Conservation (phyloP, 2,329 filamentous ascomycete species). For the Xylaria sp. region DNA sequence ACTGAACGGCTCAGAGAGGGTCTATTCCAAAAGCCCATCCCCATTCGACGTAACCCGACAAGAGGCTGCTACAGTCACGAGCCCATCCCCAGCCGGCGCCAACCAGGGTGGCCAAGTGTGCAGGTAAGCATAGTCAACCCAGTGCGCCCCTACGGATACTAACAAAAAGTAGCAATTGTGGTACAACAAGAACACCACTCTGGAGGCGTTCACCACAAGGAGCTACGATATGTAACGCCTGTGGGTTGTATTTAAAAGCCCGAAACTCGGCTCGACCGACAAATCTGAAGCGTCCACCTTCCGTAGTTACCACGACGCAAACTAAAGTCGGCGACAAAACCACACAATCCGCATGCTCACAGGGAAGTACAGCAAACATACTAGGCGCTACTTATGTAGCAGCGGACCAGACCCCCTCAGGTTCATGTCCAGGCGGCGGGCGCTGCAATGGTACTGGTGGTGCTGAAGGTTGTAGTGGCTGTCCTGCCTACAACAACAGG, state of each 20-base stretch:
- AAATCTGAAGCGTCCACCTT: slow-evolving; percentile 80
- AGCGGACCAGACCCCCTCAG: slow-evolving; percentile 74
- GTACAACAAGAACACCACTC: slow-evolving; percentile 88
- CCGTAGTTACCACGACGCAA: slow-evolving; percentile 52
- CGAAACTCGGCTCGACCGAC: slow-evolving; percentile 90
- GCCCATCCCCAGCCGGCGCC: slow-evolving; percentile 24
- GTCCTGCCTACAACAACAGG: slow-evolving; percentile 96
- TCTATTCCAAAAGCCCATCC: slow-evolving; percentile 41
- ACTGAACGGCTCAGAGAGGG: slow-evolving; percentile 38
- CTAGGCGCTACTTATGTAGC: slow-evolving; percentile 74
- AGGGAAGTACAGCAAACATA: slow-evolving; percentile 47
- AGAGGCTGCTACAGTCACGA: slow-evolving; percentile 28
- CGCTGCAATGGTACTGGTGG: slow-evolving; percentile 96
- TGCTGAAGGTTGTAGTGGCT: slow-evolving; percentile 92
- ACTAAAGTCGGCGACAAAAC: slow-evolving; percentile 51
- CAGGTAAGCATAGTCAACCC: slow-evolving; percentile 37
- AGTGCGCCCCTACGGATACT: neutral
- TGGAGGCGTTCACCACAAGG: slow-evolving; percentile 94
- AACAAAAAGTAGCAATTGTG: slow-evolving; percentile 75
- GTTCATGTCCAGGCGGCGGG: slow-evolving; percentile 94
- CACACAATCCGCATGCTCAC: slow-evolving; percentile 47
- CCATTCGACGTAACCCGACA: slow-evolving; percentile 37
- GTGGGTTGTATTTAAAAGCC: slow-evolving; percentile 91
- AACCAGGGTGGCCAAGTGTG: slow-evolving; percentile 42
- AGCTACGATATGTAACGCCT: slow-evolving; percentile 96